Evolutionary conservation across 2,329 filamentous ascomycete genomes (phyloP).

Genomic region (Phialemoniopsis sp.): DNA sequence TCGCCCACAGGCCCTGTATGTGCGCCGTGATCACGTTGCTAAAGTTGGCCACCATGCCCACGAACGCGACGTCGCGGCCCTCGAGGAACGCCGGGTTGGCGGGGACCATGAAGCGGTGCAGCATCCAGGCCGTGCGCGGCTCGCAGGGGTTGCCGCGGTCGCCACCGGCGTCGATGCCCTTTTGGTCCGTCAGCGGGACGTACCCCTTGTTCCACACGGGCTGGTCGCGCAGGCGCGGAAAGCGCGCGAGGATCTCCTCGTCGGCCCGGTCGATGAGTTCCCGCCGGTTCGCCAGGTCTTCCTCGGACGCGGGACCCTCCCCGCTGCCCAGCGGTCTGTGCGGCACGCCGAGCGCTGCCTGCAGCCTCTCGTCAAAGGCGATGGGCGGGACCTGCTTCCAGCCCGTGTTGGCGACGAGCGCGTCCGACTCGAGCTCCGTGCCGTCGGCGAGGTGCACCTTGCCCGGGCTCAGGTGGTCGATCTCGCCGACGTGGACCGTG

Average conservation of each 20-base stretch:
- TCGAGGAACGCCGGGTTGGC: conserved; percentile 21
- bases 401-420: conserved; percentile 52
- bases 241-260: conserved; percentile 45
- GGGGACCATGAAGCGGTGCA: conserved; percentile 41
- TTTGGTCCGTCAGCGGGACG: conserved; percentile 21
- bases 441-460: conserved; percentile 48
- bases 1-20: conserved; percentile 56
- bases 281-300: no score
- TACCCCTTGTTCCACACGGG: conserved; percentile 23
- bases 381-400: conserved; percentile 35
- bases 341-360: conserved; percentile 42
- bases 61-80: conserved; percentile 38
- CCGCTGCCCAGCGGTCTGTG: conserved; percentile 14
- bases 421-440: conserved; percentile 40
- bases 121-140: conserved; percentile 3
- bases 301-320: no score
- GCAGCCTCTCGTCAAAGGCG: no score
- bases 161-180: conserved; percentile 4
- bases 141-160: conserved; percentile 13
- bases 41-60: conserved; percentile 38
- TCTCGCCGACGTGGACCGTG: conserved; percentile 47
- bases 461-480: conserved; percentile 36
- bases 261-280: conserved; percentile 32
- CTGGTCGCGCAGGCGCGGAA: conserved; percentile 48
- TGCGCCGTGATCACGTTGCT: conserved; percentile 35